Conservation (phyloP, 164 flowering plant genomes). For the Berberis vulgaris region DNA sequence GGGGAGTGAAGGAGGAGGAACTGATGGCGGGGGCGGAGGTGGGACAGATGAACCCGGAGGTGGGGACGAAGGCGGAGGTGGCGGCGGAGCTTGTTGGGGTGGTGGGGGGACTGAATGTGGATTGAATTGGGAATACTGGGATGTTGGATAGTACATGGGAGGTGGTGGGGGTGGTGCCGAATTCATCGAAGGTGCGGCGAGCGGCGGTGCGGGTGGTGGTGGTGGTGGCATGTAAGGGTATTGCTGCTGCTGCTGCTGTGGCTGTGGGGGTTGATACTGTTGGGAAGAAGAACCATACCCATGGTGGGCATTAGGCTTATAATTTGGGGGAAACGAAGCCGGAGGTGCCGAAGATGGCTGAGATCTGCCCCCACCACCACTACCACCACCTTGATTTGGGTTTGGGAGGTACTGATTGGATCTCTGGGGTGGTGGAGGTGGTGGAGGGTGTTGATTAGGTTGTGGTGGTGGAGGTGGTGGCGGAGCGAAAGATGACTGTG, state of each 20-base stretch:
- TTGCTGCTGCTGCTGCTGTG: slow-evolving; percentile 25
- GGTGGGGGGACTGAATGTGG: slow-evolving; percentile 30
- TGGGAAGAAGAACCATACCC: slow-evolving; percentile 23
- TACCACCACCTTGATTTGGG: slow-evolving; percentile 31
- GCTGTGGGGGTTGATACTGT: slow-evolving; percentile 20
- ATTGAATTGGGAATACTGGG: slow-evolving; percentile 23
- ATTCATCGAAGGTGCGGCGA: slow-evolving; percentile 23
- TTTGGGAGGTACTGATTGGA: slow-evolving; percentile 34
- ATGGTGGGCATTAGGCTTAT: slow-evolving; percentile 30
- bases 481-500: slow-evolving; percentile 32
- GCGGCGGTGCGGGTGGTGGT: slow-evolving; percentile 3
- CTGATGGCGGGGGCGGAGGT: too few species aligned
- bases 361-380: not conserved
- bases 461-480: slow-evolving; percentile 24
- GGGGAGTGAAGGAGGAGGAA: too few species aligned
- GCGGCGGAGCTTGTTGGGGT: slow-evolving; percentile 27
- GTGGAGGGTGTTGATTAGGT: slow-evolving; percentile 24
- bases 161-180: slow-evolving; percentile 26
- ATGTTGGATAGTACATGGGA: not conserved
- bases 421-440: slow-evolving; percentile 11
- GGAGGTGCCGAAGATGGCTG: slow-evolving; percentile 8
- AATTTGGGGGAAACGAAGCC: slow-evolving; percentile 23
- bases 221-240: slow-evolving; percentile 19
- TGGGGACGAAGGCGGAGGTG: too few species aligned
- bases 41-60: too few species aligned